These are phyloP conservation scores for Corrigiola litoralis DNA, from an alignment of 179 eudicot genomes.

Conservation along the genomic window DNA sequence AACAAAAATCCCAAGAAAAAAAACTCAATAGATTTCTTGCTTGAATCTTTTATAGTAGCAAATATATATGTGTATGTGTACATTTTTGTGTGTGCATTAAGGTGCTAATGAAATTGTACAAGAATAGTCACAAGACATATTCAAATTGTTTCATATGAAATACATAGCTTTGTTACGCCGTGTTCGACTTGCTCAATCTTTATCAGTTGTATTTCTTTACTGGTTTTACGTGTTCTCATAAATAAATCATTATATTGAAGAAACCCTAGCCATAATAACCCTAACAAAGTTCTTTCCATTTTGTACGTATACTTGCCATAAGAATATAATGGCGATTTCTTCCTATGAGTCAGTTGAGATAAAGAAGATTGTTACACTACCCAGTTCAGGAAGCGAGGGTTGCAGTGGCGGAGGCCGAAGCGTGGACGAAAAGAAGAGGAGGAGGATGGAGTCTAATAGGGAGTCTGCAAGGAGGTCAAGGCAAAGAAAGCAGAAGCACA, in stretches of 20 bases:
- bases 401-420: not conserved
- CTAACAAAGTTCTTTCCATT: not conserved
- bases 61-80: too few relatives aligned
- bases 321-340: not conserved
- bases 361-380: not conserved
- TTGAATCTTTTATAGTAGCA: not conserved
- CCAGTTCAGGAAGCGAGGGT: slow-evolving; percentile 30
- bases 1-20: not conserved
- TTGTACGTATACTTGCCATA: not conserved
- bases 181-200: slow-evolving; percentile 39
- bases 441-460: slow-evolving; percentile 50
- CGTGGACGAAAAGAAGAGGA: slow-evolving; percentile 44
- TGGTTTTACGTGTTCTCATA: slow-evolving; percentile 49
- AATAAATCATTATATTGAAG: not conserved
- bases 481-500: slow-evolving; percentile 42
- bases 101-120: not conserved
- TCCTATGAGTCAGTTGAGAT: not conserved
- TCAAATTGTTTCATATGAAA: slow-evolving; percentile 21
- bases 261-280: not conserved
- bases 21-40: not conserved
- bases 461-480: slow-evolving; percentile 58
- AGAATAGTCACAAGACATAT: not conserved
- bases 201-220: slow-evolving; percentile 41
- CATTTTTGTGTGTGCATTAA: too few relatives aligned
- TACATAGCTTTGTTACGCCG: slow-evolving; percentile 28